Base-by-base conservation (phyloP, 208 protist species). In the Strigomonas galati region DNA sequence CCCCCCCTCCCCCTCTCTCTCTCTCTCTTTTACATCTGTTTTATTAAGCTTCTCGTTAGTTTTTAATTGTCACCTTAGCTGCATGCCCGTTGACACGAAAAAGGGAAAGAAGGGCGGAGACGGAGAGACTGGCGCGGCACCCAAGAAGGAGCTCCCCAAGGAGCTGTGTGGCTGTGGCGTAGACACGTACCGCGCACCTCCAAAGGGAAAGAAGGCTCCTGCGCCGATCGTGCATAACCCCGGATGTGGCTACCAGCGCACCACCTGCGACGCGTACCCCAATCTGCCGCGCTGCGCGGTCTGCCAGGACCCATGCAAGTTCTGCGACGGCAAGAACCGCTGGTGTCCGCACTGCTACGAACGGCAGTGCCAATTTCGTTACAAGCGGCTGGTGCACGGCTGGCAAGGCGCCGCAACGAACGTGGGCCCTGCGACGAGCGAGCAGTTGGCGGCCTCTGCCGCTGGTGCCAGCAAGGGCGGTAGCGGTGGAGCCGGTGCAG, bases 281-380 rank as follows among this genome's bases (percentile, higher is more conserved):
- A 72, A 92, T 56, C 77, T 96, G 9, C 85, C 86, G 4, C 79
- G 72, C 4, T 96, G 91, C 48, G n/a, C 48, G 4, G 79, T 78
- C 12, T 96, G 91, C 66, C 74, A 81, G 65, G 65, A 79, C 31
- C 87, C 84, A 9, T 96, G 91, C 72, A 75, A 72, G 61, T 90
- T 74, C 40, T 96, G 91, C 67, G 59, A 52, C 1, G 87, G 87
- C 14, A 85, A 80, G 56, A 85, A 89, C 44, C 76, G 86, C 3
- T 94, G 87, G 85, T 96, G 87, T 52, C 87, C 91, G 5, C 78
- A 96, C 67, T 96, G 91, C 71, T 91, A 89, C 56, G 91, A 96
- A 59, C 82, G 67, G 5, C 87, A 83, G 61, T 96, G 91, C 65
- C 59, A 61, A 9, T 78, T 79, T 62, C 82, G 79, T 12, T 91